Evolutionary conservation across 768 basidiomycete genomes (phyloP), one percentile per base, ranked within the genome.

Genomic region (Kwoniella dendrophila): DNA sequence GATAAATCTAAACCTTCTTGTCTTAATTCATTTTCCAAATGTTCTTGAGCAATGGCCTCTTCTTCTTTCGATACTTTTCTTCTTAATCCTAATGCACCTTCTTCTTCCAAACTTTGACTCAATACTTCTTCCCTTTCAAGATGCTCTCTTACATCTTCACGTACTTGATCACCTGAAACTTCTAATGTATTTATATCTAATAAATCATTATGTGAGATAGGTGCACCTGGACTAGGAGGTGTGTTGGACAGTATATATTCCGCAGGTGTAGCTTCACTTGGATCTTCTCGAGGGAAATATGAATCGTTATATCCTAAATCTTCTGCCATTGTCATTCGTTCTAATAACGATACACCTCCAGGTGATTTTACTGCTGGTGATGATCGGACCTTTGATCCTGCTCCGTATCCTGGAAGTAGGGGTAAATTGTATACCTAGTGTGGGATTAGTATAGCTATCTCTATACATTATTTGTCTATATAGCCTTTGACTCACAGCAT

Each of bases 261-360:
- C 51, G 88, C 86, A 8, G 77, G 76, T 29, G 75, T 73, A 5
- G 69, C 64, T 50, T 71, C 56, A 36, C 67, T 45, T 18, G 67
- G 57, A 57, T 72, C 66, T 30, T 64, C 59, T 16, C 69, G 52
- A 0, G 79, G 77, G 78, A 94, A 95, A 74, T 94, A 95, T 0
- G 87, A 84, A 14, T 88, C 91, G 73, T 92, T 87, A 75, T 95
- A 94, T 0, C 90, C 91, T 51, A 88, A 84, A 72, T 94, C 92
- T 74, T 97, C 93, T 5, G 88, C 92, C 73, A 92, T 88, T 1
- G 90, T 89, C 62, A 94, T 84, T 30, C 84, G 85, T 26, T 85
- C 83, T 6, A 88, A 80, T 36, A 87, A 83, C 0, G 88, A 86
- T 44, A 86, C 85, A 24, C 83, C 83, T 7, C 83, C 81, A 24